These are phyloP conservation scores for Eucalyptus tenuipes DNA, from an alignment of 345 rosid genomes.

Conservation along the genomic window DNA sequence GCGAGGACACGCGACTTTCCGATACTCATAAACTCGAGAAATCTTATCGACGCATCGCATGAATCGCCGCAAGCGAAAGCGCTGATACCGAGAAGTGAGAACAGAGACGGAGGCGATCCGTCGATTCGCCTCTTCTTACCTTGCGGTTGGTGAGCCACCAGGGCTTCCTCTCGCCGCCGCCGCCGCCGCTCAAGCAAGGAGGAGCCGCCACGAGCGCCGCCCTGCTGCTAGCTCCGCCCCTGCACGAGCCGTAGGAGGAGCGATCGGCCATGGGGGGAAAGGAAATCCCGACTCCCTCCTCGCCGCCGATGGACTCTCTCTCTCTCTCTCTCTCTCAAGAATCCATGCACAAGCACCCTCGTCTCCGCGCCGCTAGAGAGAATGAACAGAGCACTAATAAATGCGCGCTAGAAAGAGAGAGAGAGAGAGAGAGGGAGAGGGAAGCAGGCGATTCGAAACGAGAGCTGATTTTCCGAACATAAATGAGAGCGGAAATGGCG, in stretches of 20 bases:
- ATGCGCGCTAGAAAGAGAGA: neutral
- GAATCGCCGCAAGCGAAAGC: neutral
- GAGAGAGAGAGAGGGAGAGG: neutral
- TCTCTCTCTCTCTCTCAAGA: neutral
- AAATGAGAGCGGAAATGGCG: neutral
- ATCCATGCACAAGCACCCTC: neutral
- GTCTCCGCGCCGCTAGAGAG: neutral
- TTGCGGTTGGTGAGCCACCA: constrained; percentile 91
- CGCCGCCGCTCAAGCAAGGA: constrained; percentile 8
- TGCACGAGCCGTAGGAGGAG: neutral
- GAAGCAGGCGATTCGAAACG: neutral
- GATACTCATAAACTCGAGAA: neutral
- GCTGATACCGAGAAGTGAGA: neutral
- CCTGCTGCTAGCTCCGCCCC: neutral
- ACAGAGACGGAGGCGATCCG: neutral
- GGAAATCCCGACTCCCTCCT: neutral
- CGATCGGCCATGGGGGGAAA: neutral
- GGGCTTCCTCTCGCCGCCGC: constrained; percentile 31
- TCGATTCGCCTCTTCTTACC: constrained; percentile 12
- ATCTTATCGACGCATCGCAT: neutral
- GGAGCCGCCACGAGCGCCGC: constrained; percentile 24
- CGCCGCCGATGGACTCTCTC: neutral
- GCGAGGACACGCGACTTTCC: neutral
- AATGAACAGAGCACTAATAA: neutral
- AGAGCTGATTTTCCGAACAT: neutral